Evolutionary conservation across 108 stramenopile species (phyloP).

Genomic region (Nannochloropsis granulata): DNA sequence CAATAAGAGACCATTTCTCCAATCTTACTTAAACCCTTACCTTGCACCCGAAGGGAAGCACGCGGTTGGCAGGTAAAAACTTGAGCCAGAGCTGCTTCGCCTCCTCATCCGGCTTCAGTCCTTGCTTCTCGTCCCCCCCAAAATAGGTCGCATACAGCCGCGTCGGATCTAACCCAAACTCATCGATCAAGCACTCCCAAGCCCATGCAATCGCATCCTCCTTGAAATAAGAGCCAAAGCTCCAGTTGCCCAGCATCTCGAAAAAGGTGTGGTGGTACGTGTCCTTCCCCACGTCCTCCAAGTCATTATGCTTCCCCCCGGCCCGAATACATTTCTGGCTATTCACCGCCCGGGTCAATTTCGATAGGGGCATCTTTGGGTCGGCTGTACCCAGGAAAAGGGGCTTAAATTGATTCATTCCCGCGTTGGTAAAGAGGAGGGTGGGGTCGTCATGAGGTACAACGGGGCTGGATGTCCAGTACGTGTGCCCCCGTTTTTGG

Average conservation of each 20-base stretch:
- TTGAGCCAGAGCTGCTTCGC: slow-evolving; percentile 75
- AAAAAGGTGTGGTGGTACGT: slow-evolving; percentile 99
- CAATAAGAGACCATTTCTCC: neutral
- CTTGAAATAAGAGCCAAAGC: slow-evolving; percentile 97
- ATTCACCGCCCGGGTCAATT: slow-evolving; percentile 78
- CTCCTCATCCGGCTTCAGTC: slow-evolving; percentile 68
- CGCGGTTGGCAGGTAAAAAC: slow-evolving; percentile 70
- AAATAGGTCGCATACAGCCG: slow-evolving; percentile 97
- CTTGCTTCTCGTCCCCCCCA: slow-evolving; percentile 75
- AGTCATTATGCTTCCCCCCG: slow-evolving; percentile 99
- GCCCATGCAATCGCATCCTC: slow-evolving; percentile 86
- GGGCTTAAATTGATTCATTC: slow-evolving; percentile 99
- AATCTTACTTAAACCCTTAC: neutral
- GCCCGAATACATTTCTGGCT: slow-evolving; percentile 99
- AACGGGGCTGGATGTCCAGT: slow-evolving; percentile 51
- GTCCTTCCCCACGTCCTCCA: slow-evolving; percentile 99
- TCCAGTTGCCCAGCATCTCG: slow-evolving; percentile 98
- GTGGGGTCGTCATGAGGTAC: slow-evolving; percentile 99
- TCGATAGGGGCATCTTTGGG: slow-evolving; percentile 63
- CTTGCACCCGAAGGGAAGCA: slow-evolving; percentile 65
- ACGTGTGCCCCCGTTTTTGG: slow-evolving; percentile 46
- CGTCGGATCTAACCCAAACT: slow-evolving; percentile 55
- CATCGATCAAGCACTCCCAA: slow-evolving; percentile 87
- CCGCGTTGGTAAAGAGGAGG: slow-evolving; percentile 95
- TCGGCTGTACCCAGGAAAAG: slow-evolving; percentile 89